These are phyloP conservation scores for Xerocomus potaroensis DNA, from an alignment of 768 basidiomycete genomes.

Conservation along the genomic window DNA sequence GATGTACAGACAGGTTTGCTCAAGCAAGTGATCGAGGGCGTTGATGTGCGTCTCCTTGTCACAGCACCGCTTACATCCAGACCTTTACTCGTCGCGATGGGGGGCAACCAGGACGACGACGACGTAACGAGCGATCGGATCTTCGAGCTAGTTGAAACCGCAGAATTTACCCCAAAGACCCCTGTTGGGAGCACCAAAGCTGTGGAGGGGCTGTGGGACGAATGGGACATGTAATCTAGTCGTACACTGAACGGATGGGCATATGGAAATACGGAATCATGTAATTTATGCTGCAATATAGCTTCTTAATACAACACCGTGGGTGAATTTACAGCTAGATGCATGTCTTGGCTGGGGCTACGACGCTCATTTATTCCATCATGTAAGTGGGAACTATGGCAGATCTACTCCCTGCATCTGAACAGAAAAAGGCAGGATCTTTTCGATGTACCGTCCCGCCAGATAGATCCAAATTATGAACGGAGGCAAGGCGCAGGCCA, in stretches of 20 bases:
- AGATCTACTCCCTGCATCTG: slow-evolving; percentile 2
- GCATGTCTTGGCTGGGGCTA: too few relatives aligned
- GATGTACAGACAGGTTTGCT: slow-evolving; percentile 59
- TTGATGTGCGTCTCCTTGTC: slow-evolving; percentile 64
- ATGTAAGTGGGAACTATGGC: too few relatives aligned
- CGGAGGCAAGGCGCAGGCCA: slow-evolving; percentile 20
- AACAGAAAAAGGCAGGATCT: slow-evolving; percentile 7
- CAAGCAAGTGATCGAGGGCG: slow-evolving; percentile 78
- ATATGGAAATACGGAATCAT: neutral
- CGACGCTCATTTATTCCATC: too few relatives aligned
- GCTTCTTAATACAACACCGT: slow-evolving; percentile 6
- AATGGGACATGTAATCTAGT: slow-evolving; percentile 62
- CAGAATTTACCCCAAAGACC: slow-evolving; percentile 45
- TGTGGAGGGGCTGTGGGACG: slow-evolving; percentile 51
- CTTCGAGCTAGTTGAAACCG: slow-evolving; percentile 65
- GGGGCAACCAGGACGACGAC: slow-evolving; percentile 53
- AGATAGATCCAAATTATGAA: slow-evolving; percentile 11
- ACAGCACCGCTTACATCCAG: slow-evolving; percentile 31
- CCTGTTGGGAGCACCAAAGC: slow-evolving; percentile 18
- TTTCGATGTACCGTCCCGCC: slow-evolving; percentile 3
- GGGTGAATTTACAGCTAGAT: too few relatives aligned
- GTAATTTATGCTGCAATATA: slow-evolving; percentile 11
- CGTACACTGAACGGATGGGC: neutral
- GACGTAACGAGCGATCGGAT: slow-evolving; percentile 58
- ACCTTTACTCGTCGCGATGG: slow-evolving; percentile 60